A percentile compares a stretch with the other conserved stretches of the same genome.
Conservation (phyloP, 495 filamentous ascomycete genomes). For the Niebla homalea region DNA sequence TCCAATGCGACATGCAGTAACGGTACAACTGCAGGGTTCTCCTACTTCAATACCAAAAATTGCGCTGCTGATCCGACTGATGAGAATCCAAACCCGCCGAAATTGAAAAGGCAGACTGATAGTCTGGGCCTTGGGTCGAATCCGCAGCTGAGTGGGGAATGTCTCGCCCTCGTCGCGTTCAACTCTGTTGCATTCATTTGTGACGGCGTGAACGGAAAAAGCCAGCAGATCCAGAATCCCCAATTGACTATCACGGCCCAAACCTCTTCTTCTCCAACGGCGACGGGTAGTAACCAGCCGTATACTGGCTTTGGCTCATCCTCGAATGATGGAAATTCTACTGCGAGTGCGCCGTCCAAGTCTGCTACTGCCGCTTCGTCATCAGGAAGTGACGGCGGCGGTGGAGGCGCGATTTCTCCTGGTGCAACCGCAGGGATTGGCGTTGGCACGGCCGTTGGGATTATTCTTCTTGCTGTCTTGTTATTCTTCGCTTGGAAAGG, state of each 20-base stretch:
- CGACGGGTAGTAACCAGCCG: too few species aligned
- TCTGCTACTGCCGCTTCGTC: neutral
- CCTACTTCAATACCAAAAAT: neutral
- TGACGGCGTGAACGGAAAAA: neutral
- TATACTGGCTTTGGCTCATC: too few species aligned
- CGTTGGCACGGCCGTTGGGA: neutral
- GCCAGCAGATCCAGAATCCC: too few species aligned
- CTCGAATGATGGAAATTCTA: too few species aligned
- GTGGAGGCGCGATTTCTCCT: neutral
- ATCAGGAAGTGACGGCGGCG: neutral
- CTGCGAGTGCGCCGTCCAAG: too few species aligned
- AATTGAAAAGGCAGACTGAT: neutral
- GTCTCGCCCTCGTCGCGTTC: conserved; percentile 2
- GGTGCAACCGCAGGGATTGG: neutral
- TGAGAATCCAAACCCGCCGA: neutral
- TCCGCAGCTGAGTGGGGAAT: neutral
- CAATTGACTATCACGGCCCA: too few species aligned
- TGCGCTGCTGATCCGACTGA: conserved; percentile 3
- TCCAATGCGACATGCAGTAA: conserved; percentile 1
- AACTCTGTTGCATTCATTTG: conserved; percentile 4
- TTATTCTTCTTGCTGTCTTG: neutral
- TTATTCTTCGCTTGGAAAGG: neutral
- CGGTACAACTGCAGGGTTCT: neutral
- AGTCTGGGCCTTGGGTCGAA: neutral
- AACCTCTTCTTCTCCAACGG: too few species aligned